A percentile compares a stretch with the other conserved stretches of the same genome.
Conservation (phyloP, 2,329 filamentous ascomycete genomes). For the Fusarium multiceps region DNA sequence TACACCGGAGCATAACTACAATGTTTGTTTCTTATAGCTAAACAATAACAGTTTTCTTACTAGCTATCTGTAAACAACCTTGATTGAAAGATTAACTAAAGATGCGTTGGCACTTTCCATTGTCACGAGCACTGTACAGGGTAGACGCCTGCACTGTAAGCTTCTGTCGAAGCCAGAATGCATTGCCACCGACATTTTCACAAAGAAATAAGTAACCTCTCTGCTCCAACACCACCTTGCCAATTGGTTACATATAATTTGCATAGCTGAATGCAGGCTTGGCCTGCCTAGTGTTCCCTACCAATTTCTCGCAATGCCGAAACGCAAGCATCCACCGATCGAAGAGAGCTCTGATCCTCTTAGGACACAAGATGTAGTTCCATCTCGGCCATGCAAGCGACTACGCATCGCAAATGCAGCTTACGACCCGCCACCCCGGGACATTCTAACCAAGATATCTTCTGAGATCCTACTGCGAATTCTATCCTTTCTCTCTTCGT, state of each 20-base stretch:
- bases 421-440: conserved; percentile 48
- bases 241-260: not conserved
- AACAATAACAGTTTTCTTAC: not conserved
- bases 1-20: not conserved
- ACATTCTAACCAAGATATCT: conserved; percentile 79
- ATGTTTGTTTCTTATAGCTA: not conserved
- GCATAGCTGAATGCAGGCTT: conserved; percentile 14
- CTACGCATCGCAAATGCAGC: conserved; percentile 26
- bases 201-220: not conserved
- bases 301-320: conserved; percentile 36
- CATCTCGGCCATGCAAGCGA: conserved; percentile 40
- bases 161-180: conserved; percentile 13
- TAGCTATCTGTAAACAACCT: not conserved
- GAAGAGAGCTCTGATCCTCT: conserved; percentile 14
- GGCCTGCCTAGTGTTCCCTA: conserved; percentile 22
- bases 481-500: conserved; percentile 78
- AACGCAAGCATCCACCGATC: conserved; percentile 39
- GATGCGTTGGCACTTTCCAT: not conserved
- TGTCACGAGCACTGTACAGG: conserved; percentile 25
- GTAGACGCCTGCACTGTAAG: conserved; percentile 22
- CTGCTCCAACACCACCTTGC: not conserved
- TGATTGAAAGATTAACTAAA: not conserved
- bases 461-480: conserved; percentile 91
- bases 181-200: conserved; percentile 45
- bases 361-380: not conserved